These are phyloP conservation scores for Geotrichum macrosporum DNA, from an alignment of 1,139 yeast genomes.

Conservation along the genomic window DNA sequence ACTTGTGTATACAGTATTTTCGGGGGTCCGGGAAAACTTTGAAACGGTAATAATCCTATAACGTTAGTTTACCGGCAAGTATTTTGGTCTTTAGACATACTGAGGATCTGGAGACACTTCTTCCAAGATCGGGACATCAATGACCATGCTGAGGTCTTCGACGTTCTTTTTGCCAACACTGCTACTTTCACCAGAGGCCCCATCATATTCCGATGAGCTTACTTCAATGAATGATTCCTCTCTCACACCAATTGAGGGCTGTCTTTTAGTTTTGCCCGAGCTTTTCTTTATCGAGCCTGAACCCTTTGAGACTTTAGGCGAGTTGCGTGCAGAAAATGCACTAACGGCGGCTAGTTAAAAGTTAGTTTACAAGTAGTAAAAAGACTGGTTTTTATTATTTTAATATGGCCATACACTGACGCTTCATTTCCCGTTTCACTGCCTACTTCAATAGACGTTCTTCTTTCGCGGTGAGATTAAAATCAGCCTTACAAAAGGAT, in stretches of 20 bases:
- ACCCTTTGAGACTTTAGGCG: not conserved
- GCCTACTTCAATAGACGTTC: no score
- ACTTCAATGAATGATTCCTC: not conserved
- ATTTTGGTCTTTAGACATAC: not conserved
- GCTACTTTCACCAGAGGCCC: not conserved
- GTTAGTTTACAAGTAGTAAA: no score
- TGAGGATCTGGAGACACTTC: constrained; percentile 7
- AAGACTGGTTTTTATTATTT: no score
- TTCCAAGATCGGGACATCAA: no score
- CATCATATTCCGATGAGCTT: not conserved
- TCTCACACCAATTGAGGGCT: not conserved
- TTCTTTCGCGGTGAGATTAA: no score
- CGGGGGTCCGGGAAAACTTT: constrained; percentile 5
- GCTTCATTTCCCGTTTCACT: no score
- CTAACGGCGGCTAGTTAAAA: constrained; percentile 15
- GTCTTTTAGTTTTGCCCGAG: not conserved
- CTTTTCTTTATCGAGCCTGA: not conserved
- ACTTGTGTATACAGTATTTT: constrained; percentile 8
- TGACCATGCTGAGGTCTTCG: no score
- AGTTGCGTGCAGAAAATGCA: constrained; percentile 7
- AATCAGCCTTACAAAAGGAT: no score
- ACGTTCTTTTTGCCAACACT: no score
- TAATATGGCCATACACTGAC: no score
- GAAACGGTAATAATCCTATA: not conserved
- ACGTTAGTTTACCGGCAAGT: not conserved